A percentile compares a stretch with the other conserved stretches of the same genome.
phyloP scores from a whole-genome alignment of 1,284 basidiomycete species.

The Marasmius sp. region DNA sequence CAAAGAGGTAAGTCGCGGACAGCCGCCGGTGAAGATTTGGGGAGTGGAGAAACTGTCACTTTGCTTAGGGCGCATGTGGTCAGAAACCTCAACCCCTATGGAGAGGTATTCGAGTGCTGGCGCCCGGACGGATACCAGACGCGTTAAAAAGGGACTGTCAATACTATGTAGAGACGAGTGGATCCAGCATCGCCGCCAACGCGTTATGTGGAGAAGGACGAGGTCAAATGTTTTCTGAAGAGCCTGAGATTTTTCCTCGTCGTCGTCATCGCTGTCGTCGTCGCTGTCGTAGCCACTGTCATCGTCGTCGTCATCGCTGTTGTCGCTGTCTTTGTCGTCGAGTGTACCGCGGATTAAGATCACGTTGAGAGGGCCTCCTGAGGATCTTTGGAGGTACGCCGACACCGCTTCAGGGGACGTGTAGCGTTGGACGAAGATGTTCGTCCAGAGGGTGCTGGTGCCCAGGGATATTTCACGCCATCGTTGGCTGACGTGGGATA shows the following conservation, averaged over 20 bases:
- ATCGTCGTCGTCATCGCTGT: too few relatives aligned
- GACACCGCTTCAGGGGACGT: conserved; percentile 23
- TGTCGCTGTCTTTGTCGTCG: conserved; percentile 2
- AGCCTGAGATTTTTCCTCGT: conserved; percentile 4
- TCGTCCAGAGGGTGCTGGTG: conserved; percentile 38
- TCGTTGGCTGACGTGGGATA: conserved; percentile 36
- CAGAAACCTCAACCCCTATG: conserved; percentile 25
- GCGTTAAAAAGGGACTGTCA: conserved; percentile 26
- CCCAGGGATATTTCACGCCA: conserved; percentile 38
- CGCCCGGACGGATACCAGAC: conserved; percentile 24
- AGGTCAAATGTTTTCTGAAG: conserved; percentile 23
- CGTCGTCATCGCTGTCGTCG: too few relatives aligned
- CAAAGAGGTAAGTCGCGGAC: conserved; percentile 33
- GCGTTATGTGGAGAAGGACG: conserved; percentile 27
- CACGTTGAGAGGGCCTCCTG: conserved; percentile 29
- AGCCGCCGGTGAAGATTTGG: conserved; percentile 30
- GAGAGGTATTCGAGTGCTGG: conserved; percentile 35
- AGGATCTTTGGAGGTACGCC: conserved; percentile 36
- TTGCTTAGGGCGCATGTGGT: conserved; percentile 8
- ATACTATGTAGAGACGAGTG: conserved; percentile 24
- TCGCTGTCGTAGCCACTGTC: too few relatives aligned
- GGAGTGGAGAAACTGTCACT: conserved; percentile 8
- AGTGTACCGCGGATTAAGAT: conserved; percentile 21
- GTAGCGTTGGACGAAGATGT: conserved; percentile 28
- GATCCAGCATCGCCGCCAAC: conserved; percentile 38